These are phyloP conservation scores for Aspergillus nomiae DNA, from an alignment of 2,329 filamentous ascomycete genomes.

Conservation along the genomic window DNA sequence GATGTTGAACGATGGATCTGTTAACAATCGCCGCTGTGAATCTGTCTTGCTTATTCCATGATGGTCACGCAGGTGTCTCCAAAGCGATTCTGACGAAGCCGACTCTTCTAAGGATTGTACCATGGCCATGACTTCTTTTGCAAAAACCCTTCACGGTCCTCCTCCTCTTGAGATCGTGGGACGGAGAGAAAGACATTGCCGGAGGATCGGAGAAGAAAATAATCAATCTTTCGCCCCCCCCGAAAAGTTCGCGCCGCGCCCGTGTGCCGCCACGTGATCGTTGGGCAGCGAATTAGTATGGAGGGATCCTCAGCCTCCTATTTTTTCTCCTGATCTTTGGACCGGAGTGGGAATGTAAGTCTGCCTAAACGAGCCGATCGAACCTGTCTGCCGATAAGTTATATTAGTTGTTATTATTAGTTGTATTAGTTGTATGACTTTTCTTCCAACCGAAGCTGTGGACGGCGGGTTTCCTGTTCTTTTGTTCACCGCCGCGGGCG, in stretches of 20 bases:
- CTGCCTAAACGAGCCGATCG: neutral
- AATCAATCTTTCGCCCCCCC: neutral
- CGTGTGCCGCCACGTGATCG: constrained; percentile 2
- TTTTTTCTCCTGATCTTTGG: neutral
- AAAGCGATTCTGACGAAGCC: neutral
- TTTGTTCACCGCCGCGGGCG: neutral
- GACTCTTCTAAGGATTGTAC: neutral
- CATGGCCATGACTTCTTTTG: neutral
- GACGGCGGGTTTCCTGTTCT: neutral
- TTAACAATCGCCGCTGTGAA: neutral
- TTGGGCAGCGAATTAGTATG: constrained; percentile 6
- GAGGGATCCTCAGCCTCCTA: neutral
- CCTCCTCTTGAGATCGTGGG: neutral
- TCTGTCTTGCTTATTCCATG: neutral
- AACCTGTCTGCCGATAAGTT: neutral
- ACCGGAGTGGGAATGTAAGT: neutral
- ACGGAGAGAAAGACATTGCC: neutral
- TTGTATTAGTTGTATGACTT: neutral
- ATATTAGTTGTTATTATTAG: neutral
- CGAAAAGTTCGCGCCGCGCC: neutral
- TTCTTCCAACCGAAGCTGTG: neutral
- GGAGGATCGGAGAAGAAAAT: constrained; percentile 8
- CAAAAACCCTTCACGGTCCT: neutral
- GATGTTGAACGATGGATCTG: neutral
- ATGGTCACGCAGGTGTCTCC: neutral